Percentiles rank a stretch among this genome's conserved stretches.
Evolutionary conservation across 2,329 filamentous ascomycete genomes (phyloP).

Genomic region (Penicillium paneum): DNA sequence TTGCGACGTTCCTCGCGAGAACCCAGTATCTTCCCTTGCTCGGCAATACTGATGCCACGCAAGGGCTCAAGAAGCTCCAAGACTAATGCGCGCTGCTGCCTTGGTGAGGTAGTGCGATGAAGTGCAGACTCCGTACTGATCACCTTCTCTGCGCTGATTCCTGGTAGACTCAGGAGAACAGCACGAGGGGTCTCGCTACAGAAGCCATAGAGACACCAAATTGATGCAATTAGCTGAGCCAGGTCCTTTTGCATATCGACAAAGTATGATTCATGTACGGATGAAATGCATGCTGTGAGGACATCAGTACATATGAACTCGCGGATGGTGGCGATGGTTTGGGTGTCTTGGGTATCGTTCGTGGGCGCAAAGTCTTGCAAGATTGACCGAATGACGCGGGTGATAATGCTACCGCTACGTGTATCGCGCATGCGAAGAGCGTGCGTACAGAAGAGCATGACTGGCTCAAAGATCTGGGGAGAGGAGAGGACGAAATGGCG

Average conservation of each 20-base stretch:
- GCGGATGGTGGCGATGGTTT: slow-evolving; percentile 66
- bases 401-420: slow-evolving; percentile 78
- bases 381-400: slow-evolving; percentile 80
- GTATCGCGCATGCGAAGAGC: slow-evolving; percentile 86
- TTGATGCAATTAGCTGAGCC: slow-evolving; percentile 79
- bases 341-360: slow-evolving; percentile 40
- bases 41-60: slow-evolving; percentile 85
- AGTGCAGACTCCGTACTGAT: slow-evolving; percentile 62
- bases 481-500: slow-evolving; percentile 79
- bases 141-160: slow-evolving; percentile 67
- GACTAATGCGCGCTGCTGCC: slow-evolving; percentile 76
- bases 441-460: slow-evolving; percentile 89
- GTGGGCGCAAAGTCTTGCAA: slow-evolving; percentile 68
- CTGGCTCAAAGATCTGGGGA: slow-evolving; percentile 74
- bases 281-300: slow-evolving; percentile 83
- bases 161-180: slow-evolving; percentile 76
- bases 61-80: slow-evolving; percentile 82
- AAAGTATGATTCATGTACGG: slow-evolving; percentile 92
- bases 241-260: slow-evolving; percentile 94
- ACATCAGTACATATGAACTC: slow-evolving; percentile 89
- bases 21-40: slow-evolving; percentile 75
- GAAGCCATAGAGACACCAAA: slow-evolving; percentile 72
- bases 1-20: slow-evolving; percentile 43
- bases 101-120: slow-evolving; percentile 53
- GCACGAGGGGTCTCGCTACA: slow-evolving; percentile 67